Evolutionary conservation across 1,284 basidiomycete genomes (phyloP).

Genomic region (Thecaphora thlaspeos): DNA sequence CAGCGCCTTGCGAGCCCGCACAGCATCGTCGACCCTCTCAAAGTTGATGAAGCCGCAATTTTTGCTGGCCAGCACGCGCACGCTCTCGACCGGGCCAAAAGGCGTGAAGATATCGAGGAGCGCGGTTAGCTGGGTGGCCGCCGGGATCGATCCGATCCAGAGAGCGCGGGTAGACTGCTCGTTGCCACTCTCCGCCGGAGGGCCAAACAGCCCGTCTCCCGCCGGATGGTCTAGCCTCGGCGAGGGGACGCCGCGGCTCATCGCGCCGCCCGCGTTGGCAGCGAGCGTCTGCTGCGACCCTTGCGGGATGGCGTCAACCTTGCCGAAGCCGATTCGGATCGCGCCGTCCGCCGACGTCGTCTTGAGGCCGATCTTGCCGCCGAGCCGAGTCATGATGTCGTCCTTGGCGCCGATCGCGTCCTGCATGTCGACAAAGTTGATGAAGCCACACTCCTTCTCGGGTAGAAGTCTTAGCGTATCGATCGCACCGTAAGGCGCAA

Average conservation of each 20-base stretch:
- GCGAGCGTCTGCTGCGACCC: background rate
- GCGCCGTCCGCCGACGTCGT: conserved; percentile 64
- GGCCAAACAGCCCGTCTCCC: conserved; percentile 7
- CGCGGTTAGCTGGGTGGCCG: conserved; percentile 25
- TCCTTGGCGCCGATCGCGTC: conserved; percentile 95
- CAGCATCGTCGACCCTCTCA: conserved; percentile 92
- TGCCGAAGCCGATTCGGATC: conserved; percentile 95
- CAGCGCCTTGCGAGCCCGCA: conserved; percentile 86
- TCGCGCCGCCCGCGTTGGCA: background rate
- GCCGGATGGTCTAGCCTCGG: conserved; percentile 6
- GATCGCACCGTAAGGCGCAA: conserved; percentile 92
- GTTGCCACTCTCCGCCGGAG: conserved; percentile 13
- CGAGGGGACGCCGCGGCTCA: background rate
- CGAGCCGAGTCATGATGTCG: conserved; percentile 88
- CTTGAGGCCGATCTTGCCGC: conserved; percentile 75
- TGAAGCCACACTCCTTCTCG: conserved; percentile 99
- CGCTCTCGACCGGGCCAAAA: conserved; percentile 94
- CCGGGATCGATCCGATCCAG: conserved; percentile 49
- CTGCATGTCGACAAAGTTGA: conserved; percentile 91
- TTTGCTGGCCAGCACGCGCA: conserved; percentile 91
- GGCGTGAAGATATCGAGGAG: conserved; percentile 87
- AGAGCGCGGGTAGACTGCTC: conserved; percentile 40
- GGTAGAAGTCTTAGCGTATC: conserved; percentile 89
- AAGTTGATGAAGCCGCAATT: conserved; percentile 96
- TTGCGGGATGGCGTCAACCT: conserved; percentile 76